Evolutionary conservation across 768 basidiomycete species (phyloP).

Genomic region (Tricholoma saponaceum): DNA sequence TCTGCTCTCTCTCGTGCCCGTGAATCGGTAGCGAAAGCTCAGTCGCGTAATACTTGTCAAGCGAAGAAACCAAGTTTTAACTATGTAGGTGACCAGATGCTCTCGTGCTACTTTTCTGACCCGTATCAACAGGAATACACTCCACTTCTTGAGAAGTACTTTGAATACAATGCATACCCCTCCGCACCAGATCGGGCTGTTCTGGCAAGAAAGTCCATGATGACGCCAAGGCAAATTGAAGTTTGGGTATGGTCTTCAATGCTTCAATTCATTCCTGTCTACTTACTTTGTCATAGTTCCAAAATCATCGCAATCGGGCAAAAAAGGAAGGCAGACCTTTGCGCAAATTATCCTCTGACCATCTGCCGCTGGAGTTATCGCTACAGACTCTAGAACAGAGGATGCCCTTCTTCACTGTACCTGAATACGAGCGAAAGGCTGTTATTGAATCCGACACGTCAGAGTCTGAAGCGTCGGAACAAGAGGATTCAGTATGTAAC

Average conservation of each 20-base stretch:
- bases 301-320: conserved; percentile 45
- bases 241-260: conserved; percentile 44
- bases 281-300: conserved; percentile 34
- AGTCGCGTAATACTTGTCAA: not conserved
- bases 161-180: conserved; percentile 44
- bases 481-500: conserved; percentile 11
- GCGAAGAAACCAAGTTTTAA: conserved; percentile 17
- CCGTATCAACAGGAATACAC: conserved; percentile 34
- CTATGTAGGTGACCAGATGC: conserved; percentile 8
- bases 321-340: conserved; percentile 25
- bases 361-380: conserved; percentile 16
- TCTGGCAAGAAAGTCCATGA: conserved; percentile 38
- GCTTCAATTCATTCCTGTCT: no score
- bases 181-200: conserved; percentile 32
- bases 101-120: not conserved
- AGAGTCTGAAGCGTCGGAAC: conserved; percentile 10
- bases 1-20: conserved; percentile 3
- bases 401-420: conserved; percentile 24
- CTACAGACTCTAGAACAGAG: conserved; percentile 21
- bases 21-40: not conserved
- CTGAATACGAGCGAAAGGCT: conserved; percentile 10
- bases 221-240: conserved; percentile 46
- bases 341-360: conserved; percentile 15
- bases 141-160: conserved; percentile 44
- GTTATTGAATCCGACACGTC: conserved; percentile 7